Conservation (phyloP, 805 yeast genomes). For the Hanseniaspora jakobsenii region DNA sequence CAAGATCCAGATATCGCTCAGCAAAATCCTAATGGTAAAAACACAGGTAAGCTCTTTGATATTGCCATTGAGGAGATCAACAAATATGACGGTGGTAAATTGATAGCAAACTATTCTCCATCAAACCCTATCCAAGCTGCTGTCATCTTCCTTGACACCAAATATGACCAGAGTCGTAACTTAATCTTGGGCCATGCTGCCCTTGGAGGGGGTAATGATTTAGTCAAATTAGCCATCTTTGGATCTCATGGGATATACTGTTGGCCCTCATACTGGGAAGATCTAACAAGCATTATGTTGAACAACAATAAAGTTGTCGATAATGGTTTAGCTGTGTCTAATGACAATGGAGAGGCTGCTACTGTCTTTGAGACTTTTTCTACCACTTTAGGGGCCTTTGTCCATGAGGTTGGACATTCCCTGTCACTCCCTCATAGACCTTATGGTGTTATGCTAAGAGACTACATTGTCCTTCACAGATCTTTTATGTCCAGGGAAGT, state of each 20-base stretch:
- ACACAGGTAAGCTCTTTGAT: slow-evolving; percentile 64
- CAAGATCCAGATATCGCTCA: slow-evolving; percentile 75
- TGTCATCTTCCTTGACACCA: slow-evolving; percentile 70
- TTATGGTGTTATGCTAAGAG: slow-evolving; percentile 81
- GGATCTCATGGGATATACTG: slow-evolving; percentile 87
- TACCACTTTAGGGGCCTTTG: slow-evolving; percentile 80
- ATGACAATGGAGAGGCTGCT: slow-evolving; percentile 75
- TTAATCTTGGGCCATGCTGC: slow-evolving; percentile 83
- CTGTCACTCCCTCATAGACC: slow-evolving; percentile 89
- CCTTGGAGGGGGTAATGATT: slow-evolving; percentile 71
- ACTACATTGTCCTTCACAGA: slow-evolving; percentile 68
- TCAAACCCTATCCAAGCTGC: slow-evolving; percentile 60
- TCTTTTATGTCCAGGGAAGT: slow-evolving; percentile 66
- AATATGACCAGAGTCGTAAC: slow-evolving; percentile 53
- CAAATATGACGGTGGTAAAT: slow-evolving; percentile 44
- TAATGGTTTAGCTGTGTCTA: slow-evolving; percentile 46
- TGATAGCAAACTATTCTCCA: slow-evolving; percentile 17
- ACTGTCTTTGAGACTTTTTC: slow-evolving; percentile 83
- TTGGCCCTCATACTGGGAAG: slow-evolving; percentile 85
- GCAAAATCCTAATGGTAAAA: slow-evolving; percentile 61
- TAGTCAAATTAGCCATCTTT: slow-evolving; percentile 70
- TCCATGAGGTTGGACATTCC: slow-evolving; percentile 90
- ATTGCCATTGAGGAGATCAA: slow-evolving; percentile 67
- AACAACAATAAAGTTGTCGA: slow-evolving; percentile 14
- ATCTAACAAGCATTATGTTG: slow-evolving; percentile 49